Conservation (phyloP, 306 rosid species). For the Prosopis cineraria region DNA sequence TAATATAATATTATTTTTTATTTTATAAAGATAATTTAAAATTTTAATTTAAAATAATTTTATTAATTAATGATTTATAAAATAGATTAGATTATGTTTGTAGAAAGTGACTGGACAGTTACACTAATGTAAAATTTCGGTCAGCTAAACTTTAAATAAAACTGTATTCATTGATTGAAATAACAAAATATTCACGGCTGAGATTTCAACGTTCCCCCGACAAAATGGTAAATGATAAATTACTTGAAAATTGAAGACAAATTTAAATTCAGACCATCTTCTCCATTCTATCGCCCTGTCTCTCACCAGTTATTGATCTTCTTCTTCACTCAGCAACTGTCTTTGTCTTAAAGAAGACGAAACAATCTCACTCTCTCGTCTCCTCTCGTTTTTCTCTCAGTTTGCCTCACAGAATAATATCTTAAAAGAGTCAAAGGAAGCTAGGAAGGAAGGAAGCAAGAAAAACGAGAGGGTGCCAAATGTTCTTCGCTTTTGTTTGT, state of each 20-base stretch:
- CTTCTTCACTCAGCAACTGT: slow-evolving; percentile 56
- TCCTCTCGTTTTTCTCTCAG: slow-evolving; percentile 25
- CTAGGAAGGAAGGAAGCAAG: slow-evolving; percentile 21
- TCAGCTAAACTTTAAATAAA: neutral
- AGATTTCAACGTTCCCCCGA: neutral
- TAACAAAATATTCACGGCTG: neutral
- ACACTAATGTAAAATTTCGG: too few relatives aligned
- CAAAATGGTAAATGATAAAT: neutral
- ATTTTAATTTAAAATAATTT: too few relatives aligned
- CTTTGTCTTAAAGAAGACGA: slow-evolving; percentile 81
- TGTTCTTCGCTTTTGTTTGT: slow-evolving; percentile 56
- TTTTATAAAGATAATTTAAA: too few relatives aligned
- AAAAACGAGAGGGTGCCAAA: slow-evolving; percentile 33
- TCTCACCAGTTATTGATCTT: slow-evolving; percentile 39
- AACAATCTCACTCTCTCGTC: slow-evolving; percentile 50
- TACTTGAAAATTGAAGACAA: neutral
- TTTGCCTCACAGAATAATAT: slow-evolving; percentile 24
- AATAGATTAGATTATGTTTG: too few relatives aligned
- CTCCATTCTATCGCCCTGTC: slow-evolving; percentile 26
- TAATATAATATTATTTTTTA: too few relatives aligned
- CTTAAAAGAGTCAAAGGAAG: slow-evolving; percentile 37
- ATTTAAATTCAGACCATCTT: slow-evolving; percentile 38
- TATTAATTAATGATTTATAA: too few relatives aligned
- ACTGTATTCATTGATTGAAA: neutral
- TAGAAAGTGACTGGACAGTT: too few relatives aligned